These are phyloP conservation scores for Syncephalastrum monosporum DNA, from an alignment of 371 early-diverging fungal species.

Conservation along the genomic window DNA sequence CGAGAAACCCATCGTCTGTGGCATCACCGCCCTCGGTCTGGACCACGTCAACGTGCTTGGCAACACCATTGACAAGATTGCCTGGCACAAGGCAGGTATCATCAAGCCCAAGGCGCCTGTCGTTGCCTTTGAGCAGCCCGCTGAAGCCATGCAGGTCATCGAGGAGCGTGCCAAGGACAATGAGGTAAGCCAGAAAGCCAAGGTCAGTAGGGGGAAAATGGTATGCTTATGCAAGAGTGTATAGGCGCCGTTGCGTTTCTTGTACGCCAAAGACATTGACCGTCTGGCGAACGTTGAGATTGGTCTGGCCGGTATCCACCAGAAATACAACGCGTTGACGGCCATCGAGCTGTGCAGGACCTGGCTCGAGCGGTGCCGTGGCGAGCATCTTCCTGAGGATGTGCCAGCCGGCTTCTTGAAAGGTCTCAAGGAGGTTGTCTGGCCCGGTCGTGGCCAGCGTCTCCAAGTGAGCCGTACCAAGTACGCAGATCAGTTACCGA, in stretches of 20 bases:
- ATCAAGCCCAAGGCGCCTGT: slow-evolving; percentile 78
- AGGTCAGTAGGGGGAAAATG: neutral
- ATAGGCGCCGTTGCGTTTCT: slow-evolving; percentile 18
- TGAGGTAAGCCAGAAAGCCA: slow-evolving; percentile 31
- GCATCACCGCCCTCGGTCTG: slow-evolving; percentile 79
- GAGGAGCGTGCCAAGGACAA: slow-evolving; percentile 67
- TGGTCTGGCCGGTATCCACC: slow-evolving; percentile 84
- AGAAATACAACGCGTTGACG: slow-evolving; percentile 79
- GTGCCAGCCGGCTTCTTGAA: slow-evolving; percentile 50
- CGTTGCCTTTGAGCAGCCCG: slow-evolving; percentile 69
- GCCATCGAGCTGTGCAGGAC: slow-evolving; percentile 69
- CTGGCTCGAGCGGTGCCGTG: slow-evolving; percentile 56
- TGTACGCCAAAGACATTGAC: slow-evolving; percentile 13
- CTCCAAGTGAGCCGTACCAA: slow-evolving; percentile 32
- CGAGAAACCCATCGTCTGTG: slow-evolving; percentile 70
- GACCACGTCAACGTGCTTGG: slow-evolving; percentile 81
- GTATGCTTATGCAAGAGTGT: neutral
- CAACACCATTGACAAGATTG: slow-evolving; percentile 77
- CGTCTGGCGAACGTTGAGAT: slow-evolving; percentile 16
- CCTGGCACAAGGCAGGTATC: slow-evolving; percentile 95
- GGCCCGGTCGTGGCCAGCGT: slow-evolving; percentile 91
- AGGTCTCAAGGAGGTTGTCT: slow-evolving; percentile 68
- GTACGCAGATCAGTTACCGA: slow-evolving; percentile 25
- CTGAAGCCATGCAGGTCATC: slow-evolving; percentile 71
- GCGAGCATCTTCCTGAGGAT: slow-evolving; percentile 20